Evolutionary conservation across 2,329 filamentous ascomycete species (phyloP).

Genomic region (Metarhizium sp.): DNA sequence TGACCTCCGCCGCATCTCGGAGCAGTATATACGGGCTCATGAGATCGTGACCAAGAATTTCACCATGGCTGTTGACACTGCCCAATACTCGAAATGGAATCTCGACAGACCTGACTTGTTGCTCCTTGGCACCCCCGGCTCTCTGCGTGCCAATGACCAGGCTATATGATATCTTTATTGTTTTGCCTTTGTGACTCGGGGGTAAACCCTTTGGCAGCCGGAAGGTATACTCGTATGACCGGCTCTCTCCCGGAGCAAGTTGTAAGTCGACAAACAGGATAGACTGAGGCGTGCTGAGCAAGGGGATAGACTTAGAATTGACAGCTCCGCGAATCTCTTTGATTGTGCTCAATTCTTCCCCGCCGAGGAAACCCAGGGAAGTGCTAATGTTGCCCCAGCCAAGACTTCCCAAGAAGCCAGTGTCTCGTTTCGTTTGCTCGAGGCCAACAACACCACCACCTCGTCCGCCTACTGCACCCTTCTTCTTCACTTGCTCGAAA

Average conservation of each 20-base stretch:
- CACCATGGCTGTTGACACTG: constrained; percentile 81
- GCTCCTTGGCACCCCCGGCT: constrained; percentile 65
- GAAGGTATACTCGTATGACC: constrained; percentile 79
- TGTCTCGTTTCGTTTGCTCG: constrained; percentile 63
- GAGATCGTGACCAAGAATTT: constrained; percentile 85
- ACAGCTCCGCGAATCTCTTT: constrained; percentile 88
- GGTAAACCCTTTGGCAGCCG: constrained; percentile 81
- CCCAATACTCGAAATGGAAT: constrained; percentile 88
- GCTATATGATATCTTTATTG: constrained; percentile 88
- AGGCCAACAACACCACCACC: constrained; percentile 79
- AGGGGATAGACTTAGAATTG: constrained; percentile 76
- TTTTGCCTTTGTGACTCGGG: constrained; percentile 81
- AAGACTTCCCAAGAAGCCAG: constrained; percentile 71
- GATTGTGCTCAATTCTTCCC: constrained; percentile 82
- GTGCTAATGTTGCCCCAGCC: constrained; percentile 85
- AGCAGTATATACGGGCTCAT: constrained; percentile 91
- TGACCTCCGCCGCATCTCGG: constrained; percentile 67
- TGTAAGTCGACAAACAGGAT: constrained; percentile 91
- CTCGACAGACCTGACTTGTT: constrained; percentile 83
- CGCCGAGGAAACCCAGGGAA: constrained; percentile 79
- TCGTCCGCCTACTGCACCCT: constrained; percentile 80
- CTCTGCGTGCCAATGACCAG: constrained; percentile 87
- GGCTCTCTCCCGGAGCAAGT: constrained; percentile 80
- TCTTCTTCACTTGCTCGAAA: constrained; percentile 94
- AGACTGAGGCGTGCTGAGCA: constrained; percentile 91